phyloP scores from a whole-genome alignment of 2,329 filamentous ascomycete species.

The Hypoxylon sp. region DNA sequence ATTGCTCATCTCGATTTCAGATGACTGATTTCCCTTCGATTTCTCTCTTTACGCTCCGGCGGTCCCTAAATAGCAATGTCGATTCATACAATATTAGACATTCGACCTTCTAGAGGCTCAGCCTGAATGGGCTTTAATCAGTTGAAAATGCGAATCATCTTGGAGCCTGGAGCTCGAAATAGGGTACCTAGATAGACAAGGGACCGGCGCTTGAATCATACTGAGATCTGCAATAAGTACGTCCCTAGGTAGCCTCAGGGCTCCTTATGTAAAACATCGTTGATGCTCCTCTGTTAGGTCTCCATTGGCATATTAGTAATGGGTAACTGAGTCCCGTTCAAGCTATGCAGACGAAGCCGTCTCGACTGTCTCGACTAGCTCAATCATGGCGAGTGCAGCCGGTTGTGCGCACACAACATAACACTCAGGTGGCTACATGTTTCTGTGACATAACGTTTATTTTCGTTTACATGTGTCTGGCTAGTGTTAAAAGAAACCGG shows the following conservation, averaged over 20 bases:
- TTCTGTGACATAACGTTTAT: background rate
- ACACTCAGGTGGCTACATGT: background rate
- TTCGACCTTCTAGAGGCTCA: background rate
- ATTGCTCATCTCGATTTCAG: background rate
- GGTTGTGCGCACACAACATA: background rate
- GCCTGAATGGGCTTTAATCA: too few species aligned
- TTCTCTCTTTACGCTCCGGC: background rate
- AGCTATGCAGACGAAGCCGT: background rate
- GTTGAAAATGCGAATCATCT: too few species aligned
- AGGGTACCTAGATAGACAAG: background rate
- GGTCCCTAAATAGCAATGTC: background rate
- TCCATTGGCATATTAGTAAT: background rate
- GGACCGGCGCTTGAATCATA: background rate
- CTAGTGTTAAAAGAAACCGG: background rate
- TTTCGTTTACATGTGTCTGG: background rate
- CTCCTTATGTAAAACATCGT: background rate
- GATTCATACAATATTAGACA: background rate
- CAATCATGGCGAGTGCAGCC: background rate
- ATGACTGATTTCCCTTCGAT: background rate
- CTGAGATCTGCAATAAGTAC: background rate
- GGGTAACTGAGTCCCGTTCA: background rate
- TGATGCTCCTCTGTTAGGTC: background rate
- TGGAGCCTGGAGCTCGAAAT: background rate
- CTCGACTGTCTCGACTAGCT: background rate
- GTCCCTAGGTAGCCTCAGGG: background rate